A percentile compares a stretch with the other conserved stretches of the same genome.
Conservation (phyloP, 768 basidiomycete genomes). For the Baorangia bicolor region DNA sequence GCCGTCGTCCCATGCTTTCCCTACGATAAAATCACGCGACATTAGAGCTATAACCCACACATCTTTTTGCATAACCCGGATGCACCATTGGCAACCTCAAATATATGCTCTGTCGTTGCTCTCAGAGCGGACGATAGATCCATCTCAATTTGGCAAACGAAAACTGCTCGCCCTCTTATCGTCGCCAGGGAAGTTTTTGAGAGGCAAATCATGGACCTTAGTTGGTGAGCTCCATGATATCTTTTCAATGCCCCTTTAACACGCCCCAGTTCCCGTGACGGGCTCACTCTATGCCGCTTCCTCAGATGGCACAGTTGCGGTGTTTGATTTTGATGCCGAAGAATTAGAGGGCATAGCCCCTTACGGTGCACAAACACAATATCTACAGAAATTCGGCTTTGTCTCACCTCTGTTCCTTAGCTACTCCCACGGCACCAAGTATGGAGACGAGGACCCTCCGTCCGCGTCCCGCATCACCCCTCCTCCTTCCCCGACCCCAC, state of each 20-base stretch:
- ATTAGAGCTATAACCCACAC: conserved; percentile 75
- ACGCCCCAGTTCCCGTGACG: conserved; percentile 79
- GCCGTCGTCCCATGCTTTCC: not conserved
- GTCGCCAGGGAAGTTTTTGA: conserved; percentile 95
- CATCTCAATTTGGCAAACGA: conserved; percentile 96
- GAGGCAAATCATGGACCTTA: conserved; percentile 92
- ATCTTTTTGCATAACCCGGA: conserved; percentile 81
- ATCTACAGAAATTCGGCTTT: conserved; percentile 81
- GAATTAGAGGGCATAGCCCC: conserved; percentile 82
- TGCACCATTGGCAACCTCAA: conserved; percentile 66
- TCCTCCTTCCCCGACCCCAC: conserved; percentile 45
- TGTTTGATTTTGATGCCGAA: conserved; percentile 76
- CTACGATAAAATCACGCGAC: conserved; percentile 1
- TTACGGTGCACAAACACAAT: conserved; percentile 69
- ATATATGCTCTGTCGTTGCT: conserved; percentile 89
- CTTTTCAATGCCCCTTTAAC: not conserved
- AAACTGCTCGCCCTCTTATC: conserved; percentile 85
- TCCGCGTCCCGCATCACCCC: conserved; percentile 40
- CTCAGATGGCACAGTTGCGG: conserved; percentile 91
- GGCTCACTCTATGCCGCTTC: conserved; percentile 91
- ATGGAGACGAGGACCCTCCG: conserved; percentile 20
- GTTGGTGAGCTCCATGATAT: conserved; percentile 60
- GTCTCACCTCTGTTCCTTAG: conserved; percentile 63
- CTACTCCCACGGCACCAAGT: conserved; percentile 52
- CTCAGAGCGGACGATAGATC: conserved; percentile 92